A percentile compares a stretch with the other conserved stretches of the same genome.
Conservation (phyloP, 257 asterid species). For the Petrea volubilis region DNA sequence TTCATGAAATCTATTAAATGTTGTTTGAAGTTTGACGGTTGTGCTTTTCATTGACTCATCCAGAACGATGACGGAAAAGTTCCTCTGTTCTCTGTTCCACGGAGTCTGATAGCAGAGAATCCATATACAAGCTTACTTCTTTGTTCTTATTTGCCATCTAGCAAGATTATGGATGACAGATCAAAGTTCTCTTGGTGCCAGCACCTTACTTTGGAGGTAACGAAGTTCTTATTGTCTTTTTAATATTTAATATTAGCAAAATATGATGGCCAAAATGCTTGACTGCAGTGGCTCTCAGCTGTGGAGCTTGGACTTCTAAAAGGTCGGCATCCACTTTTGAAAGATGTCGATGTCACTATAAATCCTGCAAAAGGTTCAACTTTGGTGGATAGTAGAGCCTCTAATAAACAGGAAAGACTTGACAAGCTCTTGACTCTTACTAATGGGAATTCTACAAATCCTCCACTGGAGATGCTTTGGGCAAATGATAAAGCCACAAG, state of each 20-base stretch:
- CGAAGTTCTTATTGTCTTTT: neutral
- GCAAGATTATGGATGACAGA: slow-evolving; percentile 34
- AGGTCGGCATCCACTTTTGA: slow-evolving; percentile 94
- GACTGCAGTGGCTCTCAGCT: slow-evolving; percentile 84
- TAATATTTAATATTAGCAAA: slow-evolving; percentile 3
- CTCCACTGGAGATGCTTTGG: slow-evolving; percentile 35
- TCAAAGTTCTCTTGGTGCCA: slow-evolving; percentile 70
- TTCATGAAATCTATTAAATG: slow-evolving; percentile 15
- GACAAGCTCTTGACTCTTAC: slow-evolving; percentile 41
- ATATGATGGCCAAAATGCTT: slow-evolving; percentile 26
- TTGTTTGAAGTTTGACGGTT: slow-evolving; percentile 30
- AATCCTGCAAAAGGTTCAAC: slow-evolving; percentile 69
- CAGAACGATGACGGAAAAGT: slow-evolving; percentile 77
- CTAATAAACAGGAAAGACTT: slow-evolving; percentile 34
- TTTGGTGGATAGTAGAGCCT: slow-evolving; percentile 39
- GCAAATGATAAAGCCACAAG: slow-evolving; percentile 29
- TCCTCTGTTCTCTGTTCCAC: slow-evolving; percentile 85
- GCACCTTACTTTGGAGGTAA: slow-evolving; percentile 79
- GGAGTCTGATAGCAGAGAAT: slow-evolving; percentile 77
- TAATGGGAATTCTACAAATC: slow-evolving; percentile 33
- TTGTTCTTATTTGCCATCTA: slow-evolving; percentile 58
- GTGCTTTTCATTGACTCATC: slow-evolving; percentile 35
- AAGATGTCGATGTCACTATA: slow-evolving; percentile 75
- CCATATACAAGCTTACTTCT: slow-evolving; percentile 88
- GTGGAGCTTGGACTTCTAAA: slow-evolving; percentile 96